Evolutionary conservation across 1,284 basidiomycete genomes (phyloP).

Genomic region (Tylopilus orsonianus): DNA sequence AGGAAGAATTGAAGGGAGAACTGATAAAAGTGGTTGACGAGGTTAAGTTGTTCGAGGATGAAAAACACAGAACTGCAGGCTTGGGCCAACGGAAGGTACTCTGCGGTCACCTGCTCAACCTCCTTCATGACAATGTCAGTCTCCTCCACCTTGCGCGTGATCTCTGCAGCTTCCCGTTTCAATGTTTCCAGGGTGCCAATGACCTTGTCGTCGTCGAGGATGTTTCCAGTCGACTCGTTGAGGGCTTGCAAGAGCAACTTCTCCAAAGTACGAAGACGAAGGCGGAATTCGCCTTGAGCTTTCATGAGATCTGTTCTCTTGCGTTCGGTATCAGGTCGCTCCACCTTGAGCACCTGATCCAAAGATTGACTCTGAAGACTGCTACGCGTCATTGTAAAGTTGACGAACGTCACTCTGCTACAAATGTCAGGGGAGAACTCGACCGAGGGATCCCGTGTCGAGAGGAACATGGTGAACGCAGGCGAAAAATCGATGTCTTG

Average conservation of each 20-base stretch:
- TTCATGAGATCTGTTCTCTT: conserved; percentile 99
- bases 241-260: conserved; percentile 92
- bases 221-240: conserved; percentile 96
- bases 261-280: conserved; percentile 91
- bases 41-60: conserved; percentile 91
- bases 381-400: conserved; percentile 99
- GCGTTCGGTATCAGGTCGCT: conserved; percentile 94
- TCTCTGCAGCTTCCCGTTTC: conserved; percentile 96
- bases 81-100: conserved; percentile 93
- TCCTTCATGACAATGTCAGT: conserved; percentile 96
- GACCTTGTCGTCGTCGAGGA: conserved; percentile 98
- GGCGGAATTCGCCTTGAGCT: conserved; percentile 96
- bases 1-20: conserved; percentile 98
- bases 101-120: conserved; percentile 92
- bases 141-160: conserved; percentile 96
- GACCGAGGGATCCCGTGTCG: conserved; percentile 95
- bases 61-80: conserved; percentile 98
- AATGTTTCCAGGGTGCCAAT: conserved; percentile 96
- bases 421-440: conserved; percentile 99
- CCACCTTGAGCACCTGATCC: conserved; percentile 95
- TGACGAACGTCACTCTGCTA: conserved; percentile 98
- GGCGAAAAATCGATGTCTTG: conserved; percentile 99
- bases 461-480: conserved; percentile 98
- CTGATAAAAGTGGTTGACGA: conserved; percentile 98
- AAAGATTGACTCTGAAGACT: conserved; percentile 98